phyloP scores from a whole-genome alignment of 2,329 filamentous ascomycete genomes.

The Graphilbum ipis-grandicollis region DNA sequence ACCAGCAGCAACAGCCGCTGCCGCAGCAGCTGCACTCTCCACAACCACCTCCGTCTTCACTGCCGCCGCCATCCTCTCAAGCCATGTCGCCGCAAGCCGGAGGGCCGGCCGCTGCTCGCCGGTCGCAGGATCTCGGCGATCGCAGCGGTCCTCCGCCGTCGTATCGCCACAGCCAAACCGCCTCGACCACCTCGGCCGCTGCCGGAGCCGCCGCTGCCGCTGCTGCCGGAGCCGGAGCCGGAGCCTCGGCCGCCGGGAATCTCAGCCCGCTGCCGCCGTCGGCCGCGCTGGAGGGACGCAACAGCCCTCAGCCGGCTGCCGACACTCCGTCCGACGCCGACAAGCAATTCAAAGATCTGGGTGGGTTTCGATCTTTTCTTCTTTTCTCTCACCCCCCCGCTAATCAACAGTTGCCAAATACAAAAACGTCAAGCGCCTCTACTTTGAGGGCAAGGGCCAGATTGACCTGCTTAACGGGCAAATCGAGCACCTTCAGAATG shows the following conservation, averaged over 20 bases:
- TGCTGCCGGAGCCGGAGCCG: background rate
- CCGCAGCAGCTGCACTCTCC: conserved; percentile 1
- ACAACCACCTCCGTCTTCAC: background rate
- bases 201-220: background rate
- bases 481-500: conserved; percentile 89
- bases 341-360: conserved; percentile 38
- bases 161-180: conserved; percentile 32
- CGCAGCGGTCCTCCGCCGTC: conserved; percentile 30
- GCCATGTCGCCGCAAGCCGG: conserved; percentile 28
- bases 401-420: conserved; percentile 50
- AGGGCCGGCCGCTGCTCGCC: conserved; percentile 25
- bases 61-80: background rate
- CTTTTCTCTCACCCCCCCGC: background rate
- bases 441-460: conserved; percentile 87
- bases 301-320: conserved; percentile 33
- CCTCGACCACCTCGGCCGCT: background rate
- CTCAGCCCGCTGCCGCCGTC: conserved; percentile 24
- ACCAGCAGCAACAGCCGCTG: conserved; percentile 1
- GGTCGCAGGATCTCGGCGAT: conserved; percentile 29
- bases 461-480: conserved; percentile 77
- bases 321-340: conserved; percentile 25
- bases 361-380: conserved; percentile 20
- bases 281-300: conserved; percentile 29
- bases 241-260: background rate
- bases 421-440: conserved; percentile 93